Conservation (phyloP, 306 rosid species). For the Malus asiatica region DNA sequence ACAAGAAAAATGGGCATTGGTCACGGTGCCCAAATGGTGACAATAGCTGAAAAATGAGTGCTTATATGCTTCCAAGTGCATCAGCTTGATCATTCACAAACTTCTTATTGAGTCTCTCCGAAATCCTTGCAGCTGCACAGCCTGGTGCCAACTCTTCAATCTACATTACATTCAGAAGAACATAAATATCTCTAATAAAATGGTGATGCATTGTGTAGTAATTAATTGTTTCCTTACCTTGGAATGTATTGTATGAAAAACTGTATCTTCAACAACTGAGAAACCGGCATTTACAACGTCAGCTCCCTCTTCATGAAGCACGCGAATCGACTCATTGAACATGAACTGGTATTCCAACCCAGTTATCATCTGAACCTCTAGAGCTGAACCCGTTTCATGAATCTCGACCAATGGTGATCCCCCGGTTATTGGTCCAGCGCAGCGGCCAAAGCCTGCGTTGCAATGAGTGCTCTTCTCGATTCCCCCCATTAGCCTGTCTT, state of each 20-base stretch:
- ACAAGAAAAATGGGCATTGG: no score
- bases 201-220: neutral
- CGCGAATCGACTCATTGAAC: conserved; percentile 40
- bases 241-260: conserved; percentile 53
- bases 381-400: conserved; percentile 36
- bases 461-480: neutral
- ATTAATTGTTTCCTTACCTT: conserved; percentile 19
- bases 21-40: no score
- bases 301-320: conserved; percentile 55
- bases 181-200: neutral
- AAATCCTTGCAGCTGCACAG: conserved; percentile 34
- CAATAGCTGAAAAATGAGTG: no score
- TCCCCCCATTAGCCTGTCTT: conserved; percentile 28
- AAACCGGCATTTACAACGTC: conserved; percentile 56
- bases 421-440: neutral
- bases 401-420: conserved; percentile 49
- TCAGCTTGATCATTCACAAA: conserved; percentile 17
- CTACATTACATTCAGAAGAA: conserved; percentile 13
- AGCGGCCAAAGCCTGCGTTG: neutral
- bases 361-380: conserved; percentile 46
- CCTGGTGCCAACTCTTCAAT: conserved; percentile 22
- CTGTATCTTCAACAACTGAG: conserved; percentile 27
- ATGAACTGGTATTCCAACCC: conserved; percentile 47
- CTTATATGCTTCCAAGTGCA: neutral
- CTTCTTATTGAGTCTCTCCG: conserved; percentile 37